A percentile compares a stretch with the other conserved stretches of the same genome.
Evolutionary conservation across 2,329 filamentous ascomycete genomes (phyloP).

Genomic region (Fusarium virguliforme): DNA sequence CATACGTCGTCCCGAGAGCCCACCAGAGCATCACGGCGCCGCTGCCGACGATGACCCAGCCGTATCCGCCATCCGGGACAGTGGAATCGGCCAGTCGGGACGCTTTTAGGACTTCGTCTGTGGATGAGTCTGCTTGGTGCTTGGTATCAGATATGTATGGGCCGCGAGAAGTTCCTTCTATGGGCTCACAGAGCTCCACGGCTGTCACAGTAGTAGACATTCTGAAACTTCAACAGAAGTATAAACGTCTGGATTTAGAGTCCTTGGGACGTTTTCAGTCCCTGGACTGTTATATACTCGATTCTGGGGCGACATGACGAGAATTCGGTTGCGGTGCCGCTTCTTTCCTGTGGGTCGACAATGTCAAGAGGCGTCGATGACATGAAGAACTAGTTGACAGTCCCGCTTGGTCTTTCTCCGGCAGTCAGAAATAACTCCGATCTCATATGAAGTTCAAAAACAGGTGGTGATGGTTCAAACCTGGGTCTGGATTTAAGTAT

Average conservation of each 20-base stretch:
- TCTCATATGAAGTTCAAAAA: background rate
- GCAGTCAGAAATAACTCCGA: constrained; percentile 1
- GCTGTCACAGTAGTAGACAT: constrained; percentile 25
- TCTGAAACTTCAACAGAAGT: background rate
- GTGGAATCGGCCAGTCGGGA: constrained; percentile 63
- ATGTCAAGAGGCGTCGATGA: constrained; percentile 12
- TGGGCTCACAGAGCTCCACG: constrained; percentile 23
- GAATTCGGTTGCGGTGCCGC: background rate
- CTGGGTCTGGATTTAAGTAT: background rate
- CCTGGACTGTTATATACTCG: background rate
- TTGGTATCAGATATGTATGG: constrained; percentile 1
- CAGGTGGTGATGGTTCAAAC: background rate
- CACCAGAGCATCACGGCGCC: constrained; percentile 70
- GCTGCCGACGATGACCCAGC: constrained; percentile 68
- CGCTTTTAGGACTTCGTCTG: constrained; percentile 56
- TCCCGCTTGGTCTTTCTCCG: constrained; percentile 2
- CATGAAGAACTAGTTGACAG: constrained; percentile 3
- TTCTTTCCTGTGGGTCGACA: constrained; percentile 4
- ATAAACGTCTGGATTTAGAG: background rate
- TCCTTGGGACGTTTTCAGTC: background rate
- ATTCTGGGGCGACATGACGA: background rate
- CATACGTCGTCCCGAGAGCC: constrained; percentile 70
- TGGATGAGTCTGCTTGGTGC: constrained; percentile 4
- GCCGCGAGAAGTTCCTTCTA: constrained; percentile 17
- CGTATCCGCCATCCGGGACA: constrained; percentile 70